Conservation (phyloP, 129 eudicot species). For the Lactuca saligna region DNA sequence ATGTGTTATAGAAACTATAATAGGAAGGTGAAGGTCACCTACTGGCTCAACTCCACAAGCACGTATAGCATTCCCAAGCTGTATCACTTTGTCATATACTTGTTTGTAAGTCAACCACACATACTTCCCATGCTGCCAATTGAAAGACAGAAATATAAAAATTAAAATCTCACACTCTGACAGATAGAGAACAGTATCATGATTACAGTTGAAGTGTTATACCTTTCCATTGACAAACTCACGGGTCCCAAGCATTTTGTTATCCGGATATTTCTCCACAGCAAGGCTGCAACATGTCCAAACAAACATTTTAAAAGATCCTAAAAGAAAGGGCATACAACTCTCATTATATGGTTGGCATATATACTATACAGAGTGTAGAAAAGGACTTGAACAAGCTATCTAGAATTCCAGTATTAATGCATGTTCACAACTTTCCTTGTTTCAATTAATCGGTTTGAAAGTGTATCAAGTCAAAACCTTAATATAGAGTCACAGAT, state of each 20-base stretch:
- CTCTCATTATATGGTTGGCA: background rate
- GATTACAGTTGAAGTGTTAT: slow-evolving; percentile 12
- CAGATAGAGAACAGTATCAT: background rate
- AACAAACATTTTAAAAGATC: background rate
- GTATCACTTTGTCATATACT: slow-evolving; percentile 69
- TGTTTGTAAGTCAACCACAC: slow-evolving; percentile 83
- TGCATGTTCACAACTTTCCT: too few relatives aligned
- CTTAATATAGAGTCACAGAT: too few relatives aligned
- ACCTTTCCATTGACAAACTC: slow-evolving; percentile 84
- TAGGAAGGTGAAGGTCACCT: slow-evolving; percentile 29
- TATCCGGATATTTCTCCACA: slow-evolving; percentile 79
- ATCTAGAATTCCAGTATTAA: too few relatives aligned
- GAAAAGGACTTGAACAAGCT: too few relatives aligned
- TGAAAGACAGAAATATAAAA: background rate
- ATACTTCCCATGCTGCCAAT: slow-evolving; percentile 71
- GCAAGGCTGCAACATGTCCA: slow-evolving; percentile 56
- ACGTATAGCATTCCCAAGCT: slow-evolving; percentile 72
- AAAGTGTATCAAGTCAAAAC: too few relatives aligned
- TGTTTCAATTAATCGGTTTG: too few relatives aligned
- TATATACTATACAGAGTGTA: too few relatives aligned
- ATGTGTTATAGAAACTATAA: slow-evolving; percentile 1
- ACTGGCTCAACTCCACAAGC: slow-evolving; percentile 74
- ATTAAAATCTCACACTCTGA: slow-evolving; percentile 7
- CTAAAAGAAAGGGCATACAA: slow-evolving; percentile 5
- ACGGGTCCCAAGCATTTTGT: slow-evolving; percentile 94